These are phyloP conservation scores for Castanea sativa DNA, from an alignment of 306 rosid genomes.

Conservation along the genomic window DNA sequence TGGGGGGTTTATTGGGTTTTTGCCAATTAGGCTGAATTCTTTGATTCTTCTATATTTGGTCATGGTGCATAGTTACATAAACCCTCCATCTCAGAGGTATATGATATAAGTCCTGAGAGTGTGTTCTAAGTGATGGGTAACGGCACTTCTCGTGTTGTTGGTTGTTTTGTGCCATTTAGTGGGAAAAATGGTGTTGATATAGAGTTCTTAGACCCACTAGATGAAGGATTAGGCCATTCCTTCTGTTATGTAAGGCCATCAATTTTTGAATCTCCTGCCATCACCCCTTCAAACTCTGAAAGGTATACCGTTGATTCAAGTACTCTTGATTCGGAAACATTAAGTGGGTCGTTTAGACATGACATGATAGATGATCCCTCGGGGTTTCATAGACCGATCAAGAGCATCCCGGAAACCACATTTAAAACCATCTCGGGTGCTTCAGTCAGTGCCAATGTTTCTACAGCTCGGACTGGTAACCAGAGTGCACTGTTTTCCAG, in stretches of 20 bases:
- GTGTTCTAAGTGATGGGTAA: conserved; percentile 37
- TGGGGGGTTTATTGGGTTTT: conserved; percentile 31
- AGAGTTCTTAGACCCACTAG: conserved; percentile 60
- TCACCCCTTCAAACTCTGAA: conserved; percentile 60
- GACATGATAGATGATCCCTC: conserved; percentile 50
- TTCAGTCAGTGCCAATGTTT: conserved; percentile 70
- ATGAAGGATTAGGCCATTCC: conserved; percentile 69
- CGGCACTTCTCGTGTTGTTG: conserved; percentile 71
- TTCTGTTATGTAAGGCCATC: conserved; percentile 65
- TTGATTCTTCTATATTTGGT: conserved; percentile 25
- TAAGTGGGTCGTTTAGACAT: conserved; percentile 70
- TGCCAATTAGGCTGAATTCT: conserved; percentile 12
- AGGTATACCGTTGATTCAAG: conserved; percentile 66
- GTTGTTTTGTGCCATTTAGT: conserved; percentile 58
- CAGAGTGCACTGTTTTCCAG: conserved; percentile 49
- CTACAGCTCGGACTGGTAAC: conserved; percentile 59
- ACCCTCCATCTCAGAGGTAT: conserved; percentile 18
- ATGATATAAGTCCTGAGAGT: not conserved
- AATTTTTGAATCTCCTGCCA: conserved; percentile 64
- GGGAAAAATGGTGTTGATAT: conserved; percentile 56
- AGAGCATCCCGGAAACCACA: conserved; percentile 53
- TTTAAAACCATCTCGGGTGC: conserved; percentile 64
- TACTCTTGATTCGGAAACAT: conserved; percentile 63
- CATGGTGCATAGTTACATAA: conserved; percentile 26
- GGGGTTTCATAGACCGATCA: conserved; percentile 29